phyloP scores from a whole-genome alignment of 768 basidiomycete genomes.

The Leccinum rimulosum region DNA sequence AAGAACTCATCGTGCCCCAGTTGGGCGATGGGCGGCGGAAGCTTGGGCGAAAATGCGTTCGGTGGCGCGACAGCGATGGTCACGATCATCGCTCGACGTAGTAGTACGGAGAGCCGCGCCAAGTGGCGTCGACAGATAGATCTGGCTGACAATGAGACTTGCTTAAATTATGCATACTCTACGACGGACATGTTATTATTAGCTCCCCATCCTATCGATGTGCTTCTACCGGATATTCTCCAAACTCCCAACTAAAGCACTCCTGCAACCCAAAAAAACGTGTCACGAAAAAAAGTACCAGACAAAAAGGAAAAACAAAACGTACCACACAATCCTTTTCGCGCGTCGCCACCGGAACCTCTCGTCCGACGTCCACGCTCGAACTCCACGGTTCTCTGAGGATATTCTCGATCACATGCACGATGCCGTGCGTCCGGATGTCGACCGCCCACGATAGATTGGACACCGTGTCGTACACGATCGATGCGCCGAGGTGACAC shows the following conservation, averaged over 20 bases:
- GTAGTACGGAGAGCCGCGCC: too few species aligned
- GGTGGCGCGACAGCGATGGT: conserved; percentile 45
- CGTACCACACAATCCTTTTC: conserved; percentile 75
- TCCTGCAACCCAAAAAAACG: conserved; percentile 40
- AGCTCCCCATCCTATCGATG: background rate
- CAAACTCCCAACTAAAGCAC: conserved; percentile 72
- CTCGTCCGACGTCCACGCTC: conserved; percentile 55
- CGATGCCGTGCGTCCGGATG: conserved; percentile 77
- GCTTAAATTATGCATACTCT: too few species aligned
- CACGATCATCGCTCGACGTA: conserved; percentile 56
- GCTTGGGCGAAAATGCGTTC: conserved; percentile 36
- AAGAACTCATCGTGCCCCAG: conserved; percentile 80
- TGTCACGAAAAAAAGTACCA: background rate
- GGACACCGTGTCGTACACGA: conserved; percentile 90
- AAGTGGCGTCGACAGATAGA: too few species aligned
- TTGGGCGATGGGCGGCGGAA: conserved; percentile 63
- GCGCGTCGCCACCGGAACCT: conserved; percentile 52
- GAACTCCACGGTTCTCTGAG: conserved; percentile 70
- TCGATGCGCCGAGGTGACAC: conserved; percentile 84
- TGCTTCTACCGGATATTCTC: conserved; percentile 34
- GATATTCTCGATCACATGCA: conserved; percentile 71
- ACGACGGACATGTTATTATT: too few species aligned
- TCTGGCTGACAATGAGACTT: too few species aligned
- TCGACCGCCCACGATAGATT: conserved; percentile 84
- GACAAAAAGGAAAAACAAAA: background rate